These are phyloP conservation scores for Fusarium anthophilum DNA, from an alignment of 2,329 filamentous ascomycete genomes.

Conservation along the genomic window DNA sequence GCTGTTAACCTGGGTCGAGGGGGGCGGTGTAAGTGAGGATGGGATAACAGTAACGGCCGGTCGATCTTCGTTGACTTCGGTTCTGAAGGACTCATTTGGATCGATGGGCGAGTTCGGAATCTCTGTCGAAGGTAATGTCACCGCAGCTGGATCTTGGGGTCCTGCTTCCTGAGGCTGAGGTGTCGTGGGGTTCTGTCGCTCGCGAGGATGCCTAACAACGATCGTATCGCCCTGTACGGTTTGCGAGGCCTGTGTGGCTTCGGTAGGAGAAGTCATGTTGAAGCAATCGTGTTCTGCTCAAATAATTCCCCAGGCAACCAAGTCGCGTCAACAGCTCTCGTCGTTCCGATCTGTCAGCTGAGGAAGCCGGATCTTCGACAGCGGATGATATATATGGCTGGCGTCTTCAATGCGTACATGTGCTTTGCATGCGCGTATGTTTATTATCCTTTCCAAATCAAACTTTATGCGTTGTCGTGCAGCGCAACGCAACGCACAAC, in stretches of 20 bases:
- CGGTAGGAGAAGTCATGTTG: slow-evolving; percentile 50
- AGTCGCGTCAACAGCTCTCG: slow-evolving; percentile 26
- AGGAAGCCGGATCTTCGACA: not conserved
- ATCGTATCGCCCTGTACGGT: slow-evolving; percentile 44
- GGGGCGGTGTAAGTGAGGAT: slow-evolving; percentile 67
- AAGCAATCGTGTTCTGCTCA: slow-evolving; percentile 7
- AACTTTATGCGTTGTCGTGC: slow-evolving; percentile 29
- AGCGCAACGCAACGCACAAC: slow-evolving; percentile 29
- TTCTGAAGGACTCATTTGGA: slow-evolving; percentile 58
- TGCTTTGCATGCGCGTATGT: slow-evolving; percentile 14
- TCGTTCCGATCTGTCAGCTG: not conserved
- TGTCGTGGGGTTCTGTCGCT: slow-evolving; percentile 47
- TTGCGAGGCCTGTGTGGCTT: slow-evolving; percentile 43
- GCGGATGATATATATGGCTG: not conserved
- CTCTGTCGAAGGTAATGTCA: slow-evolving; percentile 67
- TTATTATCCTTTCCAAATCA: slow-evolving; percentile 31
- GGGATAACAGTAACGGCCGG: slow-evolving; percentile 59
- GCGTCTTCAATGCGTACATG: slow-evolving; percentile 9
- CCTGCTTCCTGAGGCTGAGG: slow-evolving; percentile 46
- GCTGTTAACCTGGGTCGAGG: slow-evolving; percentile 60
- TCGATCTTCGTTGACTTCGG: slow-evolving; percentile 60
- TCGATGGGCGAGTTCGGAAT: slow-evolving; percentile 63
- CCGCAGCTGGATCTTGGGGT: slow-evolving; percentile 56
- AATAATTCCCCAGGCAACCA: not conserved
- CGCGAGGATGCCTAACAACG: slow-evolving; percentile 45